These are phyloP conservation scores for Incumbomyces delicatus DNA, from an alignment of 2,329 filamentous ascomycete genomes.

Conservation along the genomic window DNA sequence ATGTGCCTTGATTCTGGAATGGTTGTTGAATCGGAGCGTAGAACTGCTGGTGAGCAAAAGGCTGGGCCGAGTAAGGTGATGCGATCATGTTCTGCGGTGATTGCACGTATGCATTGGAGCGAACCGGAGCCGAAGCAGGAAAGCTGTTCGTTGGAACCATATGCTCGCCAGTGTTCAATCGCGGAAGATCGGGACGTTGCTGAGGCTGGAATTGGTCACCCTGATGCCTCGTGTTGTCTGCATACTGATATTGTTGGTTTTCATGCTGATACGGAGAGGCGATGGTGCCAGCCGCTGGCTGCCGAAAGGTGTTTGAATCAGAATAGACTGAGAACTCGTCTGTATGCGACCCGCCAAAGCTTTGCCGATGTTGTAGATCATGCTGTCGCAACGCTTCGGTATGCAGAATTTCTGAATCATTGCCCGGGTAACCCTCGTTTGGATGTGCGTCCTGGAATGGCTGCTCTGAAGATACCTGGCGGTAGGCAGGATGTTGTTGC, in stretches of 20 bases:
- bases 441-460: constrained; percentile 2
- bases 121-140: not conserved
- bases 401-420: not conserved
- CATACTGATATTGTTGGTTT: not conserved
- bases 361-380: too few relatives aligned
- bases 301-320: not conserved
- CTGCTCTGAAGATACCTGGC: not conserved
- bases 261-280: not conserved
- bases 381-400: not conserved
- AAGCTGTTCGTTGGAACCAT: not conserved
- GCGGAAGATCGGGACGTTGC: constrained; percentile 3
- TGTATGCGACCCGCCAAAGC: not conserved
- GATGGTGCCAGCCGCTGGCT: not conserved
- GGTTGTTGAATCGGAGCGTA: constrained; percentile 1
- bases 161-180: constrained; percentile 5
- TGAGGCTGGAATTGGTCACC: not conserved
- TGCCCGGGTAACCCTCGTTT: constrained; percentile 1
- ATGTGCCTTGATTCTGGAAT: constrained; percentile 1
- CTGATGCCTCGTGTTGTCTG: not conserved
- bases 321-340: not conserved
- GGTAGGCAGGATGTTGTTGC: not conserved
- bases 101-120: not conserved
- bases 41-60: not conserved
- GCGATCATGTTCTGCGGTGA: not conserved
- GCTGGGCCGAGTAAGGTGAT: not conserved